phyloP scores from a whole-genome alignment of 2,329 filamentous ascomycete genomes.

The Pseudocercospora eumusae region DNA sequence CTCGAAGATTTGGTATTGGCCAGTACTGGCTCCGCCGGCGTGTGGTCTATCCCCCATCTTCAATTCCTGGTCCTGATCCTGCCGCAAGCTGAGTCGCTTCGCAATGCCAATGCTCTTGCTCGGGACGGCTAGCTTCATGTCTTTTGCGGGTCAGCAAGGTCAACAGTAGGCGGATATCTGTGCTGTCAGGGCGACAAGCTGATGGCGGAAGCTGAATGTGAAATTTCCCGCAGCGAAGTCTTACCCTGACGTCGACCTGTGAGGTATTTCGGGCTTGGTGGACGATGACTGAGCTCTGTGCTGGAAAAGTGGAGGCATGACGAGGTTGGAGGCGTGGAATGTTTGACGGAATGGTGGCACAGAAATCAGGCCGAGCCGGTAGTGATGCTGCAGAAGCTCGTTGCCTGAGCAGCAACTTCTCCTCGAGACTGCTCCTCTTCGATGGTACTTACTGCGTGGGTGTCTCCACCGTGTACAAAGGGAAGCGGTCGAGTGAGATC shows the following conservation, averaged over 20 bases:
- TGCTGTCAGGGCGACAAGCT: no score
- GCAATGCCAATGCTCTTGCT: conserved; percentile 15
- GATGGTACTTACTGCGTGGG: not conserved
- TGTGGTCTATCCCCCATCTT: conserved; percentile 19
- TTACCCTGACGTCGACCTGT: not conserved
- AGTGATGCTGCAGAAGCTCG: not conserved
- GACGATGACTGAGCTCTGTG: no score
- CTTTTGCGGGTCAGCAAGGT: no score
- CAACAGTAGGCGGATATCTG: no score
- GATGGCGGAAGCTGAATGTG: no score
- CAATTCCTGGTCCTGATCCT: conserved; percentile 17
- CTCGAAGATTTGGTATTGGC: conserved; percentile 25
- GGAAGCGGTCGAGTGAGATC: no score
- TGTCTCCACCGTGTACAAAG: not conserved
- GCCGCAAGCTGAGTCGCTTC: conserved; percentile 27
- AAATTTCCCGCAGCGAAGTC: not conserved
- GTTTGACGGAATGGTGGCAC: no score
- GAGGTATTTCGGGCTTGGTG: no score
- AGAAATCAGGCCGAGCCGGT: not conserved
- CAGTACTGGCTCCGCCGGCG: not conserved
- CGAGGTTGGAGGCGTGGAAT: not conserved
- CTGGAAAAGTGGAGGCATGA: not conserved
- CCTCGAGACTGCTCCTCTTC: not conserved
- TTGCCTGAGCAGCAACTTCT: not conserved
- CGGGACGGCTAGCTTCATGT: conserved; percentile 25